Percentiles rank a stretch among this genome's conserved stretches.
Evolutionary conservation across 108 stramenopile genomes (phyloP).

Genomic region (Schizochytrium sp.): DNA sequence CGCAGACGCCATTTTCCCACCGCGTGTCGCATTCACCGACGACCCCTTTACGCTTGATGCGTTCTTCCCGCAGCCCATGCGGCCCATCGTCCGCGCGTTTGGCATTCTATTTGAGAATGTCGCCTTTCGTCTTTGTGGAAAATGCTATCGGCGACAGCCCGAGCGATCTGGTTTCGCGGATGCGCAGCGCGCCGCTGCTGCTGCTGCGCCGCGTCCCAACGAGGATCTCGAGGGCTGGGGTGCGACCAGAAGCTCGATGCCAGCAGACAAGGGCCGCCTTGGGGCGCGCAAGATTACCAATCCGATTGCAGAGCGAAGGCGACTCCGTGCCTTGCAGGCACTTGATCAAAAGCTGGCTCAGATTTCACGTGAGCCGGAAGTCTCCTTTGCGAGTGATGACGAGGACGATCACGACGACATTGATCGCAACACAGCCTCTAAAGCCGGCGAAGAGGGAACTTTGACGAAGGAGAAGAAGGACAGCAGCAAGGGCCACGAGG

Average conservation of each 20-base stretch:
- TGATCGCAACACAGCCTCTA: background rate
- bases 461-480: no score
- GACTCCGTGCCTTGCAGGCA: background rate
- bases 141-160: background rate
- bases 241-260: background rate
- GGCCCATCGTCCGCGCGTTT: background rate
- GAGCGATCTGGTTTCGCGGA: background rate
- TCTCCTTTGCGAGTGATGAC: background rate
- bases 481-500: no score
- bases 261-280: background rate
- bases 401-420: background rate
- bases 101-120: background rate
- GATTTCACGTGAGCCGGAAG: background rate
- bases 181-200: background rate
- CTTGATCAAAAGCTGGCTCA: conserved; percentile 4
- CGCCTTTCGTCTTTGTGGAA: background rate
- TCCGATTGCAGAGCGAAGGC: background rate
- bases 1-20: background rate
- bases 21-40: background rate
- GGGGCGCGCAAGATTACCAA: background rate
- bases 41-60: background rate
- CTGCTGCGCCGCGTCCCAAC: no score
- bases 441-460: background rate
- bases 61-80: background rate
- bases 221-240: background rate